Base-by-base conservation (phyloP, 306 rosid genomes). In the Comarum palustre region DNA sequence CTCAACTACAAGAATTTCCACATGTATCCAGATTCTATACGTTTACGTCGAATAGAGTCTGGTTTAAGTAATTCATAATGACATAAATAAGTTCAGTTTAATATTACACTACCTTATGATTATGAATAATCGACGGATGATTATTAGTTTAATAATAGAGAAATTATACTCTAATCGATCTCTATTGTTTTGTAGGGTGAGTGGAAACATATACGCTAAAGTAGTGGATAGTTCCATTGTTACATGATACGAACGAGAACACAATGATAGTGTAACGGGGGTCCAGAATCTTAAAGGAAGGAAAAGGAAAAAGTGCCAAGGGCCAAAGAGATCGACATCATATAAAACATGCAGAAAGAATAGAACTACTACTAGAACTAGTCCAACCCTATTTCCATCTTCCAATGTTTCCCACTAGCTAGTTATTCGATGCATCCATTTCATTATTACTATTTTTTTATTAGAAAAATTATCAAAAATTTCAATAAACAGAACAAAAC, bases 241-340 rank as follows among this genome's bases (percentile, higher is more conserved):
- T 60, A 34, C 46, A 29, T 38, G 39, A 31, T 8, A 19, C 24
- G 14, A 32, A 27, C 20, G 16, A 17, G 5, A 34, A 34, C 22
- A 55, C 41, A 86, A 39, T 75, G 62, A 45, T 60, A 65, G n/a
- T 66, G 52, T 1, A 54, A 48, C n/a, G 51, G 84, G 72, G 79
- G 77, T 72, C 63, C 69, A 76, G 85, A 89, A 85, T 87, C 91
- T 36, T 22, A 71, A 77, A 39, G 61, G 15, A 55, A 76, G 88
- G 36, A 80, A 84, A 81, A 71, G 78, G 48, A 62, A 74, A 31
- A 87, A 83, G 91, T 72, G 90, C 19, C 20, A 87, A 68, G 77
- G 86, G 85, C 86, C 88, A 86, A 85, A 64, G 66, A 73, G 80
- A 57, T 34, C 24, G n/a, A 6, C 76, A 81, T 50, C 75, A 78